These are phyloP conservation scores for Fusarium miscanthi DNA, from an alignment of 2,329 filamentous ascomycete species.

Conservation along the genomic window DNA sequence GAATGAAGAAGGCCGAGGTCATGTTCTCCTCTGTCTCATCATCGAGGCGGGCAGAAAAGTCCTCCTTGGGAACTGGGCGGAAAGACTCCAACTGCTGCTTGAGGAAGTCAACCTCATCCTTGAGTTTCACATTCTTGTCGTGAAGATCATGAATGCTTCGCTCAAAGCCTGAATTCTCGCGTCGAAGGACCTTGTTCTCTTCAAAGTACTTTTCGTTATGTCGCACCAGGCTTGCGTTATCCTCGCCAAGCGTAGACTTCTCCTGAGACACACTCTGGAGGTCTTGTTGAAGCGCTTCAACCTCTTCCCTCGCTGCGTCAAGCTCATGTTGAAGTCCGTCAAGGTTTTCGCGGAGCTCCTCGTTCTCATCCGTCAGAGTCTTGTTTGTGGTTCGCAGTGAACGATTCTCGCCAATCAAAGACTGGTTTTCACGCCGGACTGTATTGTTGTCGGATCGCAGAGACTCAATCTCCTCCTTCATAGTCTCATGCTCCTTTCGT, in stretches of 20 bases:
- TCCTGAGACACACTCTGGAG: constrained; percentile 55
- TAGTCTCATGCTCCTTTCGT: constrained; percentile 50
- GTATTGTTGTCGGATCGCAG: constrained; percentile 56
- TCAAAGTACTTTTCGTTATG: constrained; percentile 67
- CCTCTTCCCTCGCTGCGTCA: constrained; percentile 54
- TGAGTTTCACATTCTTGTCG: constrained; percentile 59
- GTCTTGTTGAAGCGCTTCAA: constrained; percentile 54
- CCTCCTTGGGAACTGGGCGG: constrained; percentile 52
- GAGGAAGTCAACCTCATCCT: constrained; percentile 59
- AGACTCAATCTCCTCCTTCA: constrained; percentile 55
- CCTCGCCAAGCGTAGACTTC: constrained; percentile 59
- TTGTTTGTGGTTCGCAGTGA: constrained; percentile 57
- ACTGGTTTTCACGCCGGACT: constrained; percentile 57
- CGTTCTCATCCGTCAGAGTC: constrained; percentile 56
- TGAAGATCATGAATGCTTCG: constrained; percentile 59
- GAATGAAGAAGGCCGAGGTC: constrained; percentile 69
- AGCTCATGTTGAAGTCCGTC: constrained; percentile 56
- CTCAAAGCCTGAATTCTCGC: constrained; percentile 62
- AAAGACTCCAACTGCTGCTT: constrained; percentile 59
- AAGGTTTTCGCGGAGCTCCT: constrained; percentile 56
- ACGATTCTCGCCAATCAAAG: constrained; percentile 57
- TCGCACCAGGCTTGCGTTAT: constrained; percentile 64
- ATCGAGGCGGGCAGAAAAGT: constrained; percentile 50
- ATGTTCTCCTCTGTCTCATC: constrained; percentile 63
- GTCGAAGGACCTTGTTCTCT: constrained; percentile 62